Conservation (phyloP, 805 yeast species). For the Saccharomyces kudriavzevii region DNA sequence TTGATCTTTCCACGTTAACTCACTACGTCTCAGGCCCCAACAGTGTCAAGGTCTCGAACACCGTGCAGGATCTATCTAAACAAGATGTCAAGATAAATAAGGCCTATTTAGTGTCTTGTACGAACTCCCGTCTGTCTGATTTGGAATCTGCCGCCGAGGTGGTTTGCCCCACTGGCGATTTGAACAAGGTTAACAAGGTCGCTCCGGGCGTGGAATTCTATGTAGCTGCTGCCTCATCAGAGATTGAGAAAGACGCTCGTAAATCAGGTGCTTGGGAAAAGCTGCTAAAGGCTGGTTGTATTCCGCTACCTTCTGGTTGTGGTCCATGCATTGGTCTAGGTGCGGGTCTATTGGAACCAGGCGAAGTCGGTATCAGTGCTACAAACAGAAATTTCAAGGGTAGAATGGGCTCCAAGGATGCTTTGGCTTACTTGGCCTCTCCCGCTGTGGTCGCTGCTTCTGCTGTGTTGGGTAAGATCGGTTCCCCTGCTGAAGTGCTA, state of each 20-base stretch:
- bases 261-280: conserved; percentile 86
- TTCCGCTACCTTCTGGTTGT: conserved; percentile 94
- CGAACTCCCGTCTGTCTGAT: conserved; percentile 89
- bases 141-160: conserved; percentile 91
- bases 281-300: conserved; percentile 86
- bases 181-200: conserved; percentile 45
- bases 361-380: conserved; percentile 97
- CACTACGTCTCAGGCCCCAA: conserved; percentile 96
- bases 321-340: conserved; percentile 99
- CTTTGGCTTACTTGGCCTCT: conserved; percentile 89
- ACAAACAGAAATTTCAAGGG: conserved; percentile 98
- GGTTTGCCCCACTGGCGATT: conserved; percentile 37
- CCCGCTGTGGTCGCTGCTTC: conserved; percentile 99
- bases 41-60: conserved; percentile 83
- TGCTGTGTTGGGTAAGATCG: conserved; percentile 91
- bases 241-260: conserved; percentile 90
- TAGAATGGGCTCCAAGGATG: conserved; percentile 97
- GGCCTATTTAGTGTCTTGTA: conserved; percentile 96
- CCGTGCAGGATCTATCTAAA: conserved; percentile 64
- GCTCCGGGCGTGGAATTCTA: conserved; percentile 90
- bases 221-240: conserved; percentile 94
- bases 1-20: conserved; percentile 72
- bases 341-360: conserved; percentile 84
- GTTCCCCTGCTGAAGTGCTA: conserved; percentile 77
- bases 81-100: conserved; percentile 76